These are phyloP conservation scores for Rhizopus microsporus DNA, from an alignment of 371 early-diverging fungal species.

Conservation along the genomic window DNA sequence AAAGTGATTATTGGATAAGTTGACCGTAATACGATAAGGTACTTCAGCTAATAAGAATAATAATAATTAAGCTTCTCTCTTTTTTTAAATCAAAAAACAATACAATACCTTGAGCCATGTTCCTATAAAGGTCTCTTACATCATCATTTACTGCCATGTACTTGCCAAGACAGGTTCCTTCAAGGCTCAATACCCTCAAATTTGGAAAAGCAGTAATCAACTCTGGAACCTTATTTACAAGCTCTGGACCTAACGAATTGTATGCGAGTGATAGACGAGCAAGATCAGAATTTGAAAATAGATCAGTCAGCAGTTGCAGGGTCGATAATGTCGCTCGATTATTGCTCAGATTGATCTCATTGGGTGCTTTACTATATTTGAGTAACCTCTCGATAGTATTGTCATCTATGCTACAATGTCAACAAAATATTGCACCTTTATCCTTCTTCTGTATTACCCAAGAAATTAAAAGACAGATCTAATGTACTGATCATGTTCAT, in stretches of 20 bases:
- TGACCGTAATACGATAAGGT: conserved; percentile 5
- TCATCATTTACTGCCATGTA: neutral
- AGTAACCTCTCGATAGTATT: conserved; percentile 21
- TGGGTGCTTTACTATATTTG: conserved; percentile 1
- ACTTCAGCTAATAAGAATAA: neutral
- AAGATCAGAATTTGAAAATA: conserved; percentile 2
- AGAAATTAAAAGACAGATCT: conserved; percentile 31
- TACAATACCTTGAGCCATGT: neutral
- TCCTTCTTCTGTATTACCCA: conserved; percentile 18
- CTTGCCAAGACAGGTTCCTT: conserved; percentile 23
- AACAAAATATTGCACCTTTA: neutral
- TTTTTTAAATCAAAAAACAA: too few species aligned
- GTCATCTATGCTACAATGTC: conserved; percentile 22
- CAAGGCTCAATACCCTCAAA: conserved; percentile 15
- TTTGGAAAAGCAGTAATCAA: conserved; percentile 12
- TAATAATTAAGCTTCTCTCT: neutral
- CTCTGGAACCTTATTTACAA: conserved; percentile 10
- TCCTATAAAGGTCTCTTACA: neutral
- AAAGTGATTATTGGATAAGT: conserved; percentile 27
- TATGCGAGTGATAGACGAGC: conserved; percentile 13
- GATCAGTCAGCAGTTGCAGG: neutral
- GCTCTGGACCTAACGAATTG: conserved; percentile 29
- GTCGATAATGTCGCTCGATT: conserved; percentile 23
- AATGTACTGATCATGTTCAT: conserved; percentile 11
- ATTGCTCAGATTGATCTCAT: conserved; percentile 26